These are phyloP conservation scores for Saccharomycopsis amapae DNA, from an alignment of 805 yeast species.

Conservation along the genomic window DNA sequence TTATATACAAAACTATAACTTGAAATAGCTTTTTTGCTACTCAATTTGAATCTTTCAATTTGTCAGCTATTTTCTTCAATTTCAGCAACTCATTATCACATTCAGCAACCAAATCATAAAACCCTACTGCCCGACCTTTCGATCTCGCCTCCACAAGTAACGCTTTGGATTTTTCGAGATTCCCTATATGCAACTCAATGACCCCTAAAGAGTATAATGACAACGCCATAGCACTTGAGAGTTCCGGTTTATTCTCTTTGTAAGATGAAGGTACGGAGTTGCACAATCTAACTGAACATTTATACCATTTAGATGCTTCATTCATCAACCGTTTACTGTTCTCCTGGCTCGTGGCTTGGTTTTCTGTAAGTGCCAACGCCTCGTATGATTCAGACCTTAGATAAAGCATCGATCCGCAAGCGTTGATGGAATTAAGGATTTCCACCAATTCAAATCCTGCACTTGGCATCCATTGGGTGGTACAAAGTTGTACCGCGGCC, in stretches of 20 bases:
- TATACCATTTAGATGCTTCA: not conserved
- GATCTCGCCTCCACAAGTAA: not conserved
- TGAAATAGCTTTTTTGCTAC: no score
- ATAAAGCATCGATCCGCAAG: slow-evolving; percentile 62
- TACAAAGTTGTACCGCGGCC: slow-evolving; percentile 49
- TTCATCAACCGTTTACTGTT: slow-evolving; percentile 6
- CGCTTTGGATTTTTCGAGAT: not conserved
- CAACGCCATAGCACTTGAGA: not conserved
- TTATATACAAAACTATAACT: no score
- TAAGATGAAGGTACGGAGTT: not conserved
- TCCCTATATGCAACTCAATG: slow-evolving; percentile 20
- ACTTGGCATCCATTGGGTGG: slow-evolving; percentile 66
- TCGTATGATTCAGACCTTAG: slow-evolving; percentile 60
- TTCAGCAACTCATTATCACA: no score
- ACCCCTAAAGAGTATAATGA: slow-evolving; percentile 8
- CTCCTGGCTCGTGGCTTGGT: slow-evolving; percentile 26
- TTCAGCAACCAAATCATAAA: no score
- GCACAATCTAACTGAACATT: not conserved
- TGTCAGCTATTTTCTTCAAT: no score
- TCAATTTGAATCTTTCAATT: no score
- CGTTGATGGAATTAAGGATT: slow-evolving; percentile 56
- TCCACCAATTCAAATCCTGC: slow-evolving; percentile 64
- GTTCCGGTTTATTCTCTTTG: not conserved
- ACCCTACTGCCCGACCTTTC: not conserved
- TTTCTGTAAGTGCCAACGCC: slow-evolving; percentile 40